phyloP scores from a whole-genome alignment of 345 rosid species.

The Xanthoceras sorbifolium region DNA sequence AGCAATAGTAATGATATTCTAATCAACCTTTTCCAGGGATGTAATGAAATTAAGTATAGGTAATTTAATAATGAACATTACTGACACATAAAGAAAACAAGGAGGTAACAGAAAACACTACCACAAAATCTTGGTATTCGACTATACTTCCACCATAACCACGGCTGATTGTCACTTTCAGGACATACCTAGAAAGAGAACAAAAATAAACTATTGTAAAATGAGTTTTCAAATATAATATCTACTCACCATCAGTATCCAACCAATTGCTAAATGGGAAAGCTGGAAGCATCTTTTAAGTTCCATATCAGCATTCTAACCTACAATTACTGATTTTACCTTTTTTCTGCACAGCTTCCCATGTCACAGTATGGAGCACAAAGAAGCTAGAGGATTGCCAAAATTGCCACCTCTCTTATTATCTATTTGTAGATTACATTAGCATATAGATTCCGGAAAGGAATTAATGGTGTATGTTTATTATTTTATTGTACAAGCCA shows the following conservation, averaged over 20 bases:
- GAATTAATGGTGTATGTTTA: background rate
- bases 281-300: background rate
- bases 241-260: background rate
- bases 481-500: background rate
- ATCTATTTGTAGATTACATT: background rate
- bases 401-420: background rate
- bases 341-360: slow-evolving; percentile 5
- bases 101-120: slow-evolving; percentile 34
- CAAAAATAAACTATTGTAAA: slow-evolving; percentile 8
- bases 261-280: background rate
- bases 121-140: slow-evolving; percentile 93
- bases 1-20: background rate
- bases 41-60: background rate
- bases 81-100: background rate
- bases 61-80: background rate
- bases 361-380: background rate
- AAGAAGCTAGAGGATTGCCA: background rate
- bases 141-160: slow-evolving; percentile 92
- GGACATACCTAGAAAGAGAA: slow-evolving; percentile 70
- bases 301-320: background rate
- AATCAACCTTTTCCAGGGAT: slow-evolving; percentile 6
- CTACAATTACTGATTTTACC: background rate
- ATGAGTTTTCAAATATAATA: slow-evolving; percentile 4
- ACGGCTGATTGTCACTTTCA: slow-evolving; percentile 86
- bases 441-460: slow-evolving; percentile 2